Evolutionary conservation across 805 yeast species (phyloP).

Genomic region (Sporopachydermia quercuum): DNA sequence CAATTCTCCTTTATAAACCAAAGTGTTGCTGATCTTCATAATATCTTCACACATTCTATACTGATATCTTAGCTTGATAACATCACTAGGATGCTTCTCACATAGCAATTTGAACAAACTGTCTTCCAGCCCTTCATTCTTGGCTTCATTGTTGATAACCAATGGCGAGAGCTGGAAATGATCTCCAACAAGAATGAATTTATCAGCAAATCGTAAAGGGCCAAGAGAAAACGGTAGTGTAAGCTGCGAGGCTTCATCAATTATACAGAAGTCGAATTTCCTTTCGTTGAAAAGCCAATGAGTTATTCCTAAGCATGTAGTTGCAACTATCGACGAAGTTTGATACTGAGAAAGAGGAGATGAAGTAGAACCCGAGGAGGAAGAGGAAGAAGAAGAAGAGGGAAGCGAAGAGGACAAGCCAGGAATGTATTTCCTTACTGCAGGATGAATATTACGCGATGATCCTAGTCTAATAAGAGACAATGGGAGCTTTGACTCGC

Average conservation of each 20-base stretch:
- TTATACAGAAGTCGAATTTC: conserved; percentile 79
- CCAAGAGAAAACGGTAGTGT: conserved; percentile 86
- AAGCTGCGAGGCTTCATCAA: conserved; percentile 95
- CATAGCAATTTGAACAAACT: conserved; percentile 68
- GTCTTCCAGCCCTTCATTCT: conserved; percentile 45
- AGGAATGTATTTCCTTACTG: conserved; percentile 38
- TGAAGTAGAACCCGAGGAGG: background rate
- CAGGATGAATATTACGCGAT: conserved; percentile 42
- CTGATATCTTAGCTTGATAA: conserved; percentile 67
- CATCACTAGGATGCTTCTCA: conserved; percentile 55
- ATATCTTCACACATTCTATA: conserved; percentile 89
- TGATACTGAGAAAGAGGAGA: background rate
- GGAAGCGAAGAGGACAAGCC: background rate
- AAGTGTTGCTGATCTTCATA: conserved; percentile 64
- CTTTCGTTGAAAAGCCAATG: conserved; percentile 44
- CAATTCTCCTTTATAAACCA: conserved; percentile 63
- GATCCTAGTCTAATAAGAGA: conserved; percentile 65
- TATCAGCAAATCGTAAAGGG: conserved; percentile 63
- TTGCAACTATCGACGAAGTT: conserved; percentile 67
- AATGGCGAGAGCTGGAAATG: conserved; percentile 89
- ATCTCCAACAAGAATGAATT: conserved; percentile 89
- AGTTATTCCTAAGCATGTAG: conserved; percentile 69
- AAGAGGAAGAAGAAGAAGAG: background rate
- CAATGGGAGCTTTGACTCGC: no score
- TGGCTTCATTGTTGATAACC: conserved; percentile 55